Evolutionary conservation across 2,329 filamentous ascomycete species (phyloP), one percentile per base, ranked within the genome.

Genomic region (Eurotiales sp.): DNA sequence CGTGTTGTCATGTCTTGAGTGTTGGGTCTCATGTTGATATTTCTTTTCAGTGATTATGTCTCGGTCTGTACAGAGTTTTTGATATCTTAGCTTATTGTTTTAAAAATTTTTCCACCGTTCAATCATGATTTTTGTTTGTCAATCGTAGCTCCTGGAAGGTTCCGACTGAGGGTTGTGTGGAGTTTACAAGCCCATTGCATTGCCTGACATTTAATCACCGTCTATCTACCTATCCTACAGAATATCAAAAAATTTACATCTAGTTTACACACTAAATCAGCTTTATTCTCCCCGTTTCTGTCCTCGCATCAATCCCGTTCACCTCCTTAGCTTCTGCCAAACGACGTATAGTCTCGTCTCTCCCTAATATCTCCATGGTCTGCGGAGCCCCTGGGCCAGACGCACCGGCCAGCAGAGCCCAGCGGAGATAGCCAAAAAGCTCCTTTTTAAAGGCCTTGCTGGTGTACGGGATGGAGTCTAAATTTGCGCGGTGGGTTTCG

Each of bases 381-480:
- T 75, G 70, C 1, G 75, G 74, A 8, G 80, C 74, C 14, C 74
- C 71, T 1, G 81, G 80, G 0, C 82, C 82, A 8, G 75, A 71
- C 17, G 68, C 68, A 2, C 78, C 79, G 36, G 72, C 78, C 2
- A 74, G 71, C 21, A 85, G 56, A 1, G 78, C 80, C 73, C 79
- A 79, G 46, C 82, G 74, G 48, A 85, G 65, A 59, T 79, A 82
- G 51, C 75, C 67, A 64, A 82, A 78, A 4, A 83, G 57, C 46
- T 76, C 66, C 48, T 70, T 75, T 53, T 71, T 74, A 55, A 72
- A 71, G 15, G 61, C 40, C 46, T 71, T 71, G 44, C 67, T 62
- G 23, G 47, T 34, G 43, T 48, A 48, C 4, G 30, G 37, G 19
- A 50, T 32, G 1, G 64, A 63, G 22, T 60, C 56, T 19, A 76